Percentiles rank a stretch among this genome's conserved stretches.
phyloP scores from a whole-genome alignment of 1,139 yeast genomes.

The Diutina sp. region DNA sequence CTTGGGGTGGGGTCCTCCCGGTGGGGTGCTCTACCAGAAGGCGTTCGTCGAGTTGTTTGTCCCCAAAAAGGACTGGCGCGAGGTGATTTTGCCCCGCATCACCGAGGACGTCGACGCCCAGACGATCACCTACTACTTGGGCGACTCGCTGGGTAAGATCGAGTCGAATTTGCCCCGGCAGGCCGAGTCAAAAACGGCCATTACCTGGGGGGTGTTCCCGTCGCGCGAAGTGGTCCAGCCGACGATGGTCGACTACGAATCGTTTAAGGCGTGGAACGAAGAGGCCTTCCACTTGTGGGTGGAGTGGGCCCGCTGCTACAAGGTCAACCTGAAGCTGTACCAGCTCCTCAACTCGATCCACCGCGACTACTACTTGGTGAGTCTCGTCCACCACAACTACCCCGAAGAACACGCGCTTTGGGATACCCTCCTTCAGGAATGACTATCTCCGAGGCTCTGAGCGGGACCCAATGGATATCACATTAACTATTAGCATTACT shows the following conservation, averaged over 20 bases:
- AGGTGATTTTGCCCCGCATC: slow-evolving; percentile 38
- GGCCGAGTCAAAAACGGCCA: slow-evolving; percentile 43
- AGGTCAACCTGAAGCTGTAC: slow-evolving; percentile 39
- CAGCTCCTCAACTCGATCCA: slow-evolving; percentile 49
- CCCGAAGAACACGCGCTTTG: slow-evolving; percentile 66
- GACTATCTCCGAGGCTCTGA: slow-evolving; percentile 2
- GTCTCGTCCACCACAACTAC: slow-evolving; percentile 79
- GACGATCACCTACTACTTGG: slow-evolving; percentile 57
- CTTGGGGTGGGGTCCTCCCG: slow-evolving; percentile 59
- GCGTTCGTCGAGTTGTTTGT: slow-evolving; percentile 9
- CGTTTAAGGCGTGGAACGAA: slow-evolving; percentile 86
- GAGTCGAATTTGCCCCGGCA: slow-evolving; percentile 40
- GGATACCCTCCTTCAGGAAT: slow-evolving; percentile 38
- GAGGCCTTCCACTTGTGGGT: slow-evolving; percentile 87
- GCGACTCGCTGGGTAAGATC: slow-evolving; percentile 48
- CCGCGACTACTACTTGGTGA: slow-evolving; percentile 59
- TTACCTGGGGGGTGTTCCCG: slow-evolving; percentile 95
- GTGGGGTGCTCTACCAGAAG: slow-evolving; percentile 9
- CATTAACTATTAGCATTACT: background rate
- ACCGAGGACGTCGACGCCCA: slow-evolving; percentile 25
- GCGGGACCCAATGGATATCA: background rate
- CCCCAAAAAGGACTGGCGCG: slow-evolving; percentile 38
- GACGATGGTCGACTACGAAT: slow-evolving; percentile 77
- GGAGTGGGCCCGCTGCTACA: slow-evolving; percentile 83
- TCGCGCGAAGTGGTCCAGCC: slow-evolving; percentile 78